Evolutionary conservation across 768 basidiomycete species (phyloP), one percentile per base, ranked within the genome.

Genomic region (Boletus subcaerulescens): DNA sequence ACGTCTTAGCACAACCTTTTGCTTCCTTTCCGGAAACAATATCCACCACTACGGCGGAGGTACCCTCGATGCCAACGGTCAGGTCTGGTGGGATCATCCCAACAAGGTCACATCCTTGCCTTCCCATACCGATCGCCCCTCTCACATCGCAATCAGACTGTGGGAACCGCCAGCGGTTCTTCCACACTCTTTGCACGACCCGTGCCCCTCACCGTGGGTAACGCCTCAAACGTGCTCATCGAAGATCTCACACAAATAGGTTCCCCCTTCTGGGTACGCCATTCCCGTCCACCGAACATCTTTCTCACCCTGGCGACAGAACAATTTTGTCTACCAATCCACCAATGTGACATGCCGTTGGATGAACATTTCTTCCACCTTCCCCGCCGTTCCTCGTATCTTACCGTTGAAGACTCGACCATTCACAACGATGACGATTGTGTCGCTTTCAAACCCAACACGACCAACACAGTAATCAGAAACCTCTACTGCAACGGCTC

Each of bases 341-440:
- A 70, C 61, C 44, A 70, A 77, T 47, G 73, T 79, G 32, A 76
- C 73, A 0, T 78, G 76, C 62, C 66, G 64, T 11, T 65, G 71
- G 35, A 72, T 78, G 57, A 72, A 66, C 41, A 73, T 76, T 45
- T 65, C 62, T 29, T 52, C 71, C 5, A 60, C 60, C n/a, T 76
- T n/a, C n/a, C n/a, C n/a, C n/a, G n/a, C n/a, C n/a, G 76, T 41
- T 76, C 73, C 12, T 62, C 64, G 3, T 50, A 59, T 31, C 65
- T 69, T 42, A 71, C 62, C 13, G 73, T 80, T 33, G 60, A 62
- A 13, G 65, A 77, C 45, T 73, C 73, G 7, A 68, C 63, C 38
- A 68, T 78, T 43, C 62, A 73, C 60, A 78, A 77, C 48, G 74
- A 73, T 39, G 78, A 77, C 53, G 77, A 76, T 36, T 73, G 74